These are phyloP conservation scores for Gossypium turneri DNA, from an alignment of 345 rosid species.

Conservation along the genomic window DNA sequence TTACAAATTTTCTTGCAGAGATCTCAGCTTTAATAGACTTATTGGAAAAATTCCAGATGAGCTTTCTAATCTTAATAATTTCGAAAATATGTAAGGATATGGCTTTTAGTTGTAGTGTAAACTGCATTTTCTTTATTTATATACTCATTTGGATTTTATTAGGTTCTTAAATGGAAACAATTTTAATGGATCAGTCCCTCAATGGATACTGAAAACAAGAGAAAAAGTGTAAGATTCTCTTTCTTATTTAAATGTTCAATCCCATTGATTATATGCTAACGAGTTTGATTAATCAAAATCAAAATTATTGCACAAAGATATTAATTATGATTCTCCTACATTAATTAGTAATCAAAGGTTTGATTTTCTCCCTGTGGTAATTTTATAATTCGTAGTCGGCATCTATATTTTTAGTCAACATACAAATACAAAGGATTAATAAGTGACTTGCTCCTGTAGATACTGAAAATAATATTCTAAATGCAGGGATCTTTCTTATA, in stretches of 20 bases:
- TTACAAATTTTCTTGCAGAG: conserved; percentile 23
- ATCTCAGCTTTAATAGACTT: conserved; percentile 45
- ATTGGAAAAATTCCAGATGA: conserved; percentile 26
- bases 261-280: too few species aligned
- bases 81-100: conserved; percentile 8
- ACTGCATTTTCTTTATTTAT: not conserved
- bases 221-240: not conserved
- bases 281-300: too few species aligned
- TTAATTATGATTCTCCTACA: too few species aligned
- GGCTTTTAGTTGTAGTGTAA: not conserved
- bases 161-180: conserved; percentile 37
- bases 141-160: not conserved
- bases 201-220: not conserved
- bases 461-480: too few species aligned
- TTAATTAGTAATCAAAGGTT: too few species aligned
- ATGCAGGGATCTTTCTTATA: too few species aligned
- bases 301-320: too few species aligned
- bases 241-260: not conserved
- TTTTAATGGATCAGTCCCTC: conserved; percentile 29
- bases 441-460: too few species aligned
- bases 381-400: too few species aligned
- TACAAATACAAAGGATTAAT: too few species aligned
- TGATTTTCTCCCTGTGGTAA: too few species aligned
- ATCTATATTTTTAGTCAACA: too few species aligned
- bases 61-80: not conserved